phyloP scores from a whole-genome alignment of 2,329 filamentous ascomycete genomes.

The Biscogniauxia sp. region DNA sequence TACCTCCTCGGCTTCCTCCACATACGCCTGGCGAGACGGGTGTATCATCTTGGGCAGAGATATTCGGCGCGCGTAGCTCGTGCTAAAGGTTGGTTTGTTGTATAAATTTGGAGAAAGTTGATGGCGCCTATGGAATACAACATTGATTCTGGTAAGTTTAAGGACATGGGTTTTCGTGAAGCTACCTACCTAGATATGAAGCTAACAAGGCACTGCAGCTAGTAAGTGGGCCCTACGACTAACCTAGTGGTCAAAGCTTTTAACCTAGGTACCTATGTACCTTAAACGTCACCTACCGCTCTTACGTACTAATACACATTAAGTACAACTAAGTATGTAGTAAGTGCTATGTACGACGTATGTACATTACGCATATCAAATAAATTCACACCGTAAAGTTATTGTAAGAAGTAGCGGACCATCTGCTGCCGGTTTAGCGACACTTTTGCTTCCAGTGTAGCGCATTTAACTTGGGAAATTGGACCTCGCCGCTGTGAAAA shows the following conservation, averaged over 20 bases:
- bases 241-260: neutral
- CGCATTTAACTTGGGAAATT: too few relatives aligned
- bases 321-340: too few relatives aligned
- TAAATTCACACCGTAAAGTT: too few relatives aligned
- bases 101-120: neutral
- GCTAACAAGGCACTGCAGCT: neutral
- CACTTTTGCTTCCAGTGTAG: too few relatives aligned
- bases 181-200: neutral
- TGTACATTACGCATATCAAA: too few relatives aligned
- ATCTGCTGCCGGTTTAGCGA: too few relatives aligned
- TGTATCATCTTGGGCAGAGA: slow-evolving; percentile 61
- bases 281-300: too few relatives aligned
- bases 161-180: neutral
- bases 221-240: neutral
- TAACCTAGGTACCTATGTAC: neutral
- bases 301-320: too few relatives aligned
- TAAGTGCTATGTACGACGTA: too few relatives aligned
- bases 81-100: neutral
- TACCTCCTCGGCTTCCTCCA: slow-evolving; percentile 80
- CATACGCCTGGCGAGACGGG: slow-evolving; percentile 87
- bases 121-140: neutral
- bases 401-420: too few relatives aligned
- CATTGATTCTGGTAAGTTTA: neutral
- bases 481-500: too few relatives aligned
- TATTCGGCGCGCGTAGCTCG: neutral